Evolutionary conservation across 2,329 filamentous ascomycete genomes (phyloP), one percentile per base, ranked within the genome.

Genomic region (Tolypocladium ovalisporum): DNA sequence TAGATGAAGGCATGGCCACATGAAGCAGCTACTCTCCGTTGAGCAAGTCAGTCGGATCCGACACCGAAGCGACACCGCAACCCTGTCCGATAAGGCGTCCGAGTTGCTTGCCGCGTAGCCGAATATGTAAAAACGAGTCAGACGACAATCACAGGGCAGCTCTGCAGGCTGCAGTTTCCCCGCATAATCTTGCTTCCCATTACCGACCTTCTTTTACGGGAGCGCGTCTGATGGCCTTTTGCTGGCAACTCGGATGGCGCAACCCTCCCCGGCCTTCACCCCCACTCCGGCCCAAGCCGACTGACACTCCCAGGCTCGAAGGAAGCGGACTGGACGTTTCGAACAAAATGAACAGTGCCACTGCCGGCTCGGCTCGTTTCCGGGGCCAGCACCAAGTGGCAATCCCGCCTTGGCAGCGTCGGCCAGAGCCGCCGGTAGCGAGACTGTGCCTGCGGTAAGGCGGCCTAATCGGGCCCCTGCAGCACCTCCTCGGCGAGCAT

Each of bases 401-500:
- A 19, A 37, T 39, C 17, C 37, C 7, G 37, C 37, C 37, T n/a
- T 39, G 37, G 37, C 15, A 34, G 32, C 5, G 9, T 34, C 9
- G 32, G 32, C 5, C 36, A 37, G 3, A 4, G 36, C 36, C 19
- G 15, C 17, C 37, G 17, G n/a, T 19, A 9, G 19, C 3, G n/a
- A n/a, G n/a, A n/a, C n/a, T n/a, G n/a, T n/a, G n/a, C n/a, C n/a
- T n/a, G n/a, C n/a, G n/a, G 22, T 17, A 44, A 44, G 12, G 22
- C 1, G 40, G 22, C 13, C 24, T 47, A 32, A 9, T 29, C 44
- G 0, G 44, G 52, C 52, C 44, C 54, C 27, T 42, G 29, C 54
- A 65, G 32, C 15, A 64, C 62, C 55, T 62, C 35, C 32, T 65
- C 63, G 8, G 63, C 52, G 17, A 64, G 56, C 54, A 62, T 53